Evolutionary conservation across 352 stramenopile genomes (phyloP).

Genomic region (Pythium rishiriense): DNA sequence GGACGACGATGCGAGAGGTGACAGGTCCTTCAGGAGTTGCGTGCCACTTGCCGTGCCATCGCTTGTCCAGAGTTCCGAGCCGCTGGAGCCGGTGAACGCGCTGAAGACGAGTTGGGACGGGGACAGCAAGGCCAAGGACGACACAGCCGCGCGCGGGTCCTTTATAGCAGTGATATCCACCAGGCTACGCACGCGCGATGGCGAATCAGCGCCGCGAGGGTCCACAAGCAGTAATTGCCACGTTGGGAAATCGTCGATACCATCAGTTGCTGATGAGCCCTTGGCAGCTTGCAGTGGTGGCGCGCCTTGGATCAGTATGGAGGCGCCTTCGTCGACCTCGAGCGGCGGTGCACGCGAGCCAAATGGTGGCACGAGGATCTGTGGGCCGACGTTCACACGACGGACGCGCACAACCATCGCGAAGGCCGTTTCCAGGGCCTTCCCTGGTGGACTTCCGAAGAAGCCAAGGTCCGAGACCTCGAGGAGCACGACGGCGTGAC

Average conservation of each 20-base stretch:
- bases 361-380: constrained; percentile 45
- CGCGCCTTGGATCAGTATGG: constrained; percentile 44
- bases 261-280: no score
- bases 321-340: constrained; percentile 40
- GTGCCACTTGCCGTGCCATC: constrained; percentile 71
- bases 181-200: constrained; percentile 5
- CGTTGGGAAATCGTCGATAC: neutral
- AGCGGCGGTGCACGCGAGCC: constrained; percentile 35
- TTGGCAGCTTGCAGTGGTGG: constrained; percentile 1
- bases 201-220: constrained; percentile 3
- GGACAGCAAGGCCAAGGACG: constrained; percentile 15
- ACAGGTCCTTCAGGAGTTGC: constrained; percentile 66
- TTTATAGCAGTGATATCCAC: constrained; percentile 3
- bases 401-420: constrained; percentile 41
- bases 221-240: constrained; percentile 29
- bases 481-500: constrained; percentile 41
- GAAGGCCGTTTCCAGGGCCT: constrained; percentile 30
- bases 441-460: constrained; percentile 7
- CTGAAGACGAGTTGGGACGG: constrained; percentile 36
- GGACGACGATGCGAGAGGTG: constrained; percentile 33
- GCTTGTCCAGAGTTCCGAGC: constrained; percentile 77
- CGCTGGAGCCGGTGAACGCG: constrained; percentile 19
- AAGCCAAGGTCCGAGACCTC: constrained; percentile 19
- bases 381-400: constrained; percentile 36
- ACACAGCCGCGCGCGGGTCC: neutral